Evolutionary conservation across 768 basidiomycete species (phyloP).

Genomic region (Clavaria fumosa): DNA sequence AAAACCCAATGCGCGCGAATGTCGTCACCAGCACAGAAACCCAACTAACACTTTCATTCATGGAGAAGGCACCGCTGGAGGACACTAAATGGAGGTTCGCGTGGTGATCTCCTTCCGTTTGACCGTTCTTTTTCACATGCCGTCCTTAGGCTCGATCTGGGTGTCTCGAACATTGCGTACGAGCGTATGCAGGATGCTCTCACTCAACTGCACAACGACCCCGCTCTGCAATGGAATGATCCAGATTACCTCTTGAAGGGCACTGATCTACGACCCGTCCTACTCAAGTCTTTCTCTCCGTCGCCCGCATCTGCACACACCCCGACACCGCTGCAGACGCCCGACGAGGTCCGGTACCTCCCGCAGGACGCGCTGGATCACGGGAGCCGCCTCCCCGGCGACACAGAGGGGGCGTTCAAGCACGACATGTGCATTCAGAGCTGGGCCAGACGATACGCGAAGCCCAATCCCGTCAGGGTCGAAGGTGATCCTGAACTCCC

Average conservation of each 20-base stretch:
- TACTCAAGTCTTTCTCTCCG: conserved; percentile 42
- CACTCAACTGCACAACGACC: conserved; percentile 37
- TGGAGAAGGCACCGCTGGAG: conserved; percentile 28
- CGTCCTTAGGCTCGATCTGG: conserved; percentile 42
- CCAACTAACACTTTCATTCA: conserved; percentile 44
- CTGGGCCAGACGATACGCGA: conserved; percentile 63
- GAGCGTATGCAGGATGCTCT: conserved; percentile 61
- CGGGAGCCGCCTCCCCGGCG: conserved; percentile 8
- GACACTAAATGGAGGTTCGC: conserved; percentile 34
- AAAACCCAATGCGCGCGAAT: conserved; percentile 37
- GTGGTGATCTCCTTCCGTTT: neutral
- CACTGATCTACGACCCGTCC: conserved; percentile 53
- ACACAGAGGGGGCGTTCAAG: conserved; percentile 36
- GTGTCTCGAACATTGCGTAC: conserved; percentile 46
- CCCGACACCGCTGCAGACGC: conserved; percentile 25
- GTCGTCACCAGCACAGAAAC: conserved; percentile 34
- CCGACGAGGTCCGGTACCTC: conserved; percentile 25
- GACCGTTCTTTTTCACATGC: neutral
- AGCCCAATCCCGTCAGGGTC: conserved; percentile 39
- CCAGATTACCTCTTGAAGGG: conserved; percentile 48
- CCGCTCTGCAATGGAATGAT: conserved; percentile 18
- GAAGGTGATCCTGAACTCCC: conserved; percentile 67
- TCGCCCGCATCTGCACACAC: conserved; percentile 17
- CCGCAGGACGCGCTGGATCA: conserved; percentile 25
- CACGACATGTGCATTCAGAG: conserved; percentile 65